phyloP scores from a whole-genome alignment of 176 grass and related monocot species.

The Aegilops longissima region DNA sequence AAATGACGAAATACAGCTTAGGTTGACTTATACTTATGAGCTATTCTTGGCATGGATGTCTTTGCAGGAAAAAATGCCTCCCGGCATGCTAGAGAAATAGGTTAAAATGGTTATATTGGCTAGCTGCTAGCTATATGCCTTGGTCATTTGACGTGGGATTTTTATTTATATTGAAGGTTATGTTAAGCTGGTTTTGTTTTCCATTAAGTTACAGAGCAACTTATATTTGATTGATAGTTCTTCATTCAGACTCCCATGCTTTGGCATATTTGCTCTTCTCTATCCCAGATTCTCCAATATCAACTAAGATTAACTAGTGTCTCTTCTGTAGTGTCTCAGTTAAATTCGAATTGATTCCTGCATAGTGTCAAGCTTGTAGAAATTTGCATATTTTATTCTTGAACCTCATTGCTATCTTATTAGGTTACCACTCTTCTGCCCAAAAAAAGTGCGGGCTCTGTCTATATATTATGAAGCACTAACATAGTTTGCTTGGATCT shows the following conservation, averaged over 20 bases:
- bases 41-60: neutral
- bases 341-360: neutral
- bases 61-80: neutral
- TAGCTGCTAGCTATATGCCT: neutral
- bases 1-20: conserved; percentile 1
- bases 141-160: neutral
- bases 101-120: neutral
- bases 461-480: conserved; percentile 2
- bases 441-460: neutral
- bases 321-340: neutral
- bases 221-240: conserved; percentile 4
- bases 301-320: neutral
- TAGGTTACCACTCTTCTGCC: neutral
- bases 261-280: conserved; percentile 14
- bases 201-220: neutral
- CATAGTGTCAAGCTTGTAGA: neutral
- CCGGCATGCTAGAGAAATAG: neutral
- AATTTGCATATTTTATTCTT: neutral
- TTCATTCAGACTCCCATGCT: conserved; percentile 14
- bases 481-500: neutral
- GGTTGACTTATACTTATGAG: neutral
- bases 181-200: conserved; percentile 29
- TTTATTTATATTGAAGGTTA: neutral
- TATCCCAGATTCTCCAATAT: conserved; percentile 22
- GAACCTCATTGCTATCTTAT: neutral